Conservation (phyloP, 805 yeast species). For the Kuraishia floccosa region DNA sequence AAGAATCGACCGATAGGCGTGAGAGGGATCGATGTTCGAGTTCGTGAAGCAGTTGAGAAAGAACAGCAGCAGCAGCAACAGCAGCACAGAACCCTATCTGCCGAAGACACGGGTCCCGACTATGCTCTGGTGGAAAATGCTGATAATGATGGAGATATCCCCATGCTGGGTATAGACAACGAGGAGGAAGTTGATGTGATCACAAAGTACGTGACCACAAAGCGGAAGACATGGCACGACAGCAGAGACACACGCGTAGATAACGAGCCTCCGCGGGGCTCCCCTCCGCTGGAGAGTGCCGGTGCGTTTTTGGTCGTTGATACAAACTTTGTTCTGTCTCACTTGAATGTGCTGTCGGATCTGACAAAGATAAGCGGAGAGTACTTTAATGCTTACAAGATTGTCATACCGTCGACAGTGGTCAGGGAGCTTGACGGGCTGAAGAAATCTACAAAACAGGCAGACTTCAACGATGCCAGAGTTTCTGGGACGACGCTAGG, state of each 20-base stretch:
- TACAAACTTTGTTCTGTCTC: constrained; percentile 73
- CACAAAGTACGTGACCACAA: constrained; percentile 5
- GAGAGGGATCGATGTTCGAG: background rate
- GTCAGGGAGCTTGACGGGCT: constrained; percentile 77
- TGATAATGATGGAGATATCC: constrained; percentile 5
- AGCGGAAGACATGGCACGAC: no score
- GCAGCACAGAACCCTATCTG: no score
- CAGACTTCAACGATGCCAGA: background rate
- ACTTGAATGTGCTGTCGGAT: constrained; percentile 45
- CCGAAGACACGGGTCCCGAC: no score
- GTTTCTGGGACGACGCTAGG: constrained; percentile 29
- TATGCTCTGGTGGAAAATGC: no score
- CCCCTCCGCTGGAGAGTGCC: no score
- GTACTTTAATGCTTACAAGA: constrained; percentile 27
- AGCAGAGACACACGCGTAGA: no score
- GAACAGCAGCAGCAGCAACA: background rate
- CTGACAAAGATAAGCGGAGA: constrained; percentile 26
- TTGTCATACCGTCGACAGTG: constrained; percentile 64
- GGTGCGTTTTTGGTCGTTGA: constrained; percentile 55
- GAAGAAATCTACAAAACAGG: constrained; percentile 28
- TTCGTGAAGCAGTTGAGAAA: background rate
- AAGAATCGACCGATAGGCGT: constrained; percentile 2
- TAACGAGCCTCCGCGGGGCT: no score
- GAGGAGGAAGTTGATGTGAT: constrained; percentile 8
- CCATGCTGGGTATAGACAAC: constrained; percentile 9